Evolutionary conservation across 1,139 yeast genomes (phyloP).

Genomic region (Taphrina sp.): DNA sequence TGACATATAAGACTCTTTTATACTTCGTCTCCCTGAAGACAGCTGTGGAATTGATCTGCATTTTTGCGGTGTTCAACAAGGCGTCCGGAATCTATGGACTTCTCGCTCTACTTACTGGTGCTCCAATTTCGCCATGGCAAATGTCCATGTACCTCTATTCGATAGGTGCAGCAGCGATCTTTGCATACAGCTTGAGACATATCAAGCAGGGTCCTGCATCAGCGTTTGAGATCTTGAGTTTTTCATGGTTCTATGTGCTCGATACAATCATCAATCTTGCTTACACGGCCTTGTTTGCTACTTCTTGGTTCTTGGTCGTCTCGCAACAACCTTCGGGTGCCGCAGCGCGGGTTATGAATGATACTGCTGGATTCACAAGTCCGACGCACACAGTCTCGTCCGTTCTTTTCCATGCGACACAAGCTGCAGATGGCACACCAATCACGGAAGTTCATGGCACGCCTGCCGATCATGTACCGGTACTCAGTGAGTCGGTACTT

Average conservation of each 20-base stretch:
- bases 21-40: conserved; percentile 71
- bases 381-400: conserved; percentile 29
- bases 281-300: conserved; percentile 71
- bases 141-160: conserved; percentile 77
- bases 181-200: conserved; percentile 56
- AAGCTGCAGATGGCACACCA: conserved; percentile 4
- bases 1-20: conserved; percentile 52
- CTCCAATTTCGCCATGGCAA: conserved; percentile 77
- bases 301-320: conserved; percentile 60
- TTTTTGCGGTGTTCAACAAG: conserved; percentile 77
- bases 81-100: conserved; percentile 88
- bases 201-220: conserved; percentile 15
- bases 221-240: conserved; percentile 43
- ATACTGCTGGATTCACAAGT: conserved; percentile 34
- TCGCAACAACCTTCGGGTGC: conserved; percentile 11
- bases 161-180: conserved; percentile 62
- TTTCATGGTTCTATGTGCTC: conserved; percentile 59
- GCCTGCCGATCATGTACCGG: conserved; percentile 29
- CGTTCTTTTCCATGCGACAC: conserved; percentile 20
- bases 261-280: conserved; percentile 68
- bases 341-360: conserved; percentile 19
- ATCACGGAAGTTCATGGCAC: conserved; percentile 26
- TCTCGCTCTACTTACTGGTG: conserved; percentile 77
- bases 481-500: conserved; percentile 29
- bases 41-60: conserved; percentile 83